Base-by-base conservation (phyloP, 2,329 filamentous ascomycete species). In the Botrytis elliptica region DNA sequence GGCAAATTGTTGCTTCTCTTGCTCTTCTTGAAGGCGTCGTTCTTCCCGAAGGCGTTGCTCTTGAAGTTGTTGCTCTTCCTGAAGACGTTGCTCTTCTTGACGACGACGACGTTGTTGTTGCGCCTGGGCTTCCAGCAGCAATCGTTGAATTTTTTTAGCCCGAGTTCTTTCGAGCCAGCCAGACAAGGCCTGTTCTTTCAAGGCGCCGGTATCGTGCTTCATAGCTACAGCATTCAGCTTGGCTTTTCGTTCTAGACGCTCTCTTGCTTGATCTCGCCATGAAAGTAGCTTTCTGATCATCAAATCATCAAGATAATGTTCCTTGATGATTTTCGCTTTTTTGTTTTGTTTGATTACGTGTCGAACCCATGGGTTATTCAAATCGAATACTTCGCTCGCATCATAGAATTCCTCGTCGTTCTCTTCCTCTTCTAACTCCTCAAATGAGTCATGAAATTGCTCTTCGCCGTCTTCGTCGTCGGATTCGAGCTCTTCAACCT, bases 141-240 rank as follows among this genome's bases (percentile, higher is more conserved):
- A 25, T 64, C 46, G 60, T 33, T 36, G 71, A 12, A 25, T 9
- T 33, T 64, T 64, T 18, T n/a, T 74, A 29, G 77, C 75, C 25
- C 73, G 63, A 36, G 84, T 79, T 29, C 81, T 81, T 22, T 79
- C 80, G 70, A 82, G 82, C 86, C 87, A 88, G 40, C 84, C 81
- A 71, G 87, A 85, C 62, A 90, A 83, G 0, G 85, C 86, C 75
- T 87, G 84, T 55, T 84, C 85, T 65, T 90, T 80, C 33, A 91
- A 82, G 14, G 85, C 85, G 22, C 80, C 79, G 44, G 83, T 83
- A 77, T 91, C 87, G 70, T 85, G 84, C 33, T 84, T 83, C 14
- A 81, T 75, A n/a, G 89, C 86, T 71, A 84, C 81, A 20, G 80
- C 76, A 73, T 84, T 82, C 77, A 85, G 82, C 40, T 81, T 78